Conservation (phyloP, 164 flowering plant genomes). For the Brasenia schreberi region DNA sequence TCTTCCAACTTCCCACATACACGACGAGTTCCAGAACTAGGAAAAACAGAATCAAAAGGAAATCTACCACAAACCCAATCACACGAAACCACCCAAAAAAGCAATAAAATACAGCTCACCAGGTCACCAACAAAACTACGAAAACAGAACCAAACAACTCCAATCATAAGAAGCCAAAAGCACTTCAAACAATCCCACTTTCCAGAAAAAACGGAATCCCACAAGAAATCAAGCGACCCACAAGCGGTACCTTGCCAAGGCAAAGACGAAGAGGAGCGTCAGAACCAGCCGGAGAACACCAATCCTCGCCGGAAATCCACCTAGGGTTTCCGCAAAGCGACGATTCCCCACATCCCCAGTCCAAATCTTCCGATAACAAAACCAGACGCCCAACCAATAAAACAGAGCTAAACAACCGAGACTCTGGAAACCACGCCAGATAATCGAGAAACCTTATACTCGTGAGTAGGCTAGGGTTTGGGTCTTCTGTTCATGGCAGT, state of each 20-base stretch:
- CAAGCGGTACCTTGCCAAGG: too few relatives aligned
- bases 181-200: not conserved
- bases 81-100: too few relatives aligned
- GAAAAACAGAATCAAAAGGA: not conserved
- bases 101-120: not conserved
- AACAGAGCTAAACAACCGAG: not conserved
- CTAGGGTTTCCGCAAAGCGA: not conserved
- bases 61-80: not conserved
- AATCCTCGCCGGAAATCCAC: too few relatives aligned
- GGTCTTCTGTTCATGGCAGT: constrained; percentile 1
- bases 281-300: too few relatives aligned
- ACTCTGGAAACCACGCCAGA: not conserved
- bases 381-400: too few relatives aligned
- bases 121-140: not conserved
- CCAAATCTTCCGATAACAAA: not conserved
- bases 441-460: not conserved
- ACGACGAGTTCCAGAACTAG: not conserved
- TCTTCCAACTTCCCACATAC: not conserved
- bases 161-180: not conserved
- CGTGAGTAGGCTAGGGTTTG: not conserved
- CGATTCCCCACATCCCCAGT: not conserved
- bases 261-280: too few relatives aligned
- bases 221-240: too few relatives aligned
- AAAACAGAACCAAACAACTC: not conserved
- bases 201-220: too few relatives aligned